Percentiles rank a stretch among this genome's conserved stretches.
These are phyloP conservation scores for Aspergillus sp. DNA, from an alignment of 2,329 filamentous ascomycete species.

Conservation along the genomic window DNA sequence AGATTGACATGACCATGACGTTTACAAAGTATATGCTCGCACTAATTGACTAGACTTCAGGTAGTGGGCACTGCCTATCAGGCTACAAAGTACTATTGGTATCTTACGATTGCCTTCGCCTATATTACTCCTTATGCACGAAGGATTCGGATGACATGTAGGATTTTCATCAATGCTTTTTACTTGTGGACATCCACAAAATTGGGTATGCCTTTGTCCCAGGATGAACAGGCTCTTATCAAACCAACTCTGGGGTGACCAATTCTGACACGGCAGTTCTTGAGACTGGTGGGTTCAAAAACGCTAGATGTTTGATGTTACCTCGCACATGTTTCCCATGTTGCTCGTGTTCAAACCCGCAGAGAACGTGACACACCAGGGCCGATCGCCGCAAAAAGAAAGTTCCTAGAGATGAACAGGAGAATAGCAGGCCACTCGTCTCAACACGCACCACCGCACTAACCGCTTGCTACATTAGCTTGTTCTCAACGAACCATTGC, in stretches of 20 bases:
- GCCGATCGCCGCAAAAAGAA: not conserved
- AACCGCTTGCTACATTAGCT: not conserved
- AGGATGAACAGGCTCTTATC: no score
- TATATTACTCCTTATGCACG: not conserved
- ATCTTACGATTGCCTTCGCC: not conserved
- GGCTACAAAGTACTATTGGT: not conserved
- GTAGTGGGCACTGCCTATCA: not conserved
- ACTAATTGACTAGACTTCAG: not conserved
- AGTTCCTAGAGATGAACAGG: not conserved
- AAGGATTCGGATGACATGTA: not conserved
- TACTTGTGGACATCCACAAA: not conserved
- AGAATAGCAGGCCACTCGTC: not conserved
- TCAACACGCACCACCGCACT: not conserved
- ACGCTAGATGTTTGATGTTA: not conserved
- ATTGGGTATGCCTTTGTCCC: not conserved
- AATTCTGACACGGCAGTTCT: not conserved
- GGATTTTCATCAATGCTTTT: not conserved
- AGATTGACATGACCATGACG: constrained; percentile 5
- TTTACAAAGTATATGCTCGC: constrained; percentile 1
- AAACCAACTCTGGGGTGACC: not conserved
- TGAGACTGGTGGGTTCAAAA: not conserved
- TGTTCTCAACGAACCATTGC: not conserved
- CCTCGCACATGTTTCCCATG: not conserved
- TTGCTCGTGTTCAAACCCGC: not conserved
- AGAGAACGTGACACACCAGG: not conserved